These are phyloP conservation scores for Aspergillus coremiiformis DNA, from an alignment of 495 filamentous ascomycete species.

Conservation along the genomic window DNA sequence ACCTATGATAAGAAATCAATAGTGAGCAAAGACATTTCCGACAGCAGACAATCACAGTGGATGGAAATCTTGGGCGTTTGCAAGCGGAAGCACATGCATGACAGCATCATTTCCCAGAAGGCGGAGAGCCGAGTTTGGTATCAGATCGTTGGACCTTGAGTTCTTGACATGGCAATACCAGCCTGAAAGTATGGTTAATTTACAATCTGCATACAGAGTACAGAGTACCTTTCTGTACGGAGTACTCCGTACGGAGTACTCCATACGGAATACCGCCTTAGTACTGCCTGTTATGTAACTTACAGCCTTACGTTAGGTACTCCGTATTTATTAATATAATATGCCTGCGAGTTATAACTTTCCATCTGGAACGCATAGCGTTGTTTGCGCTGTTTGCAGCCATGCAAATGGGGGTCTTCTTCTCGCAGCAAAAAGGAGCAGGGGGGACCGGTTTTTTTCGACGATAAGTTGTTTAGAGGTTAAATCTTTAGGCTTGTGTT, in stretches of 20 bases:
- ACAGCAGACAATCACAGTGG: not conserved
- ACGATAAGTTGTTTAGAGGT: slow-evolving; percentile 2
- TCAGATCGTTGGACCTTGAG: not conserved
- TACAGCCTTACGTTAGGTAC: not conserved
- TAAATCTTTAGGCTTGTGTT: not conserved
- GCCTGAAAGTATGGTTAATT: not conserved
- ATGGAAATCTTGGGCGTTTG: slow-evolving; percentile 3
- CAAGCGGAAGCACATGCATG: slow-evolving; percentile 15
- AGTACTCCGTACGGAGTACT: no score
- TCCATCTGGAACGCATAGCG: no score
- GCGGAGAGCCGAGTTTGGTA: slow-evolving; percentile 8
- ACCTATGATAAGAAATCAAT: not conserved
- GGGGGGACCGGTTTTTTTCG: slow-evolving; percentile 15
- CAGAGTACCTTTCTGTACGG: no score
- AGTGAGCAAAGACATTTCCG: slow-evolving; percentile 9
- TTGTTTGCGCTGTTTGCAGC: slow-evolving; percentile 22
- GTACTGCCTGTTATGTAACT: not conserved
- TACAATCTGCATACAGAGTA: no score
- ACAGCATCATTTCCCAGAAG: not conserved
- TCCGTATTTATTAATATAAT: no score
- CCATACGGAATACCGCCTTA: not conserved
- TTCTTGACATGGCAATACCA: not conserved
- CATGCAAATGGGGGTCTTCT: not conserved
- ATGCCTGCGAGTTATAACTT: no score
- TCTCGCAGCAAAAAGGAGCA: slow-evolving; percentile 18